Evolutionary conservation across 2,329 filamentous ascomycete genomes (phyloP).

Genomic region (Tolypocladium cylindrosporum): DNA sequence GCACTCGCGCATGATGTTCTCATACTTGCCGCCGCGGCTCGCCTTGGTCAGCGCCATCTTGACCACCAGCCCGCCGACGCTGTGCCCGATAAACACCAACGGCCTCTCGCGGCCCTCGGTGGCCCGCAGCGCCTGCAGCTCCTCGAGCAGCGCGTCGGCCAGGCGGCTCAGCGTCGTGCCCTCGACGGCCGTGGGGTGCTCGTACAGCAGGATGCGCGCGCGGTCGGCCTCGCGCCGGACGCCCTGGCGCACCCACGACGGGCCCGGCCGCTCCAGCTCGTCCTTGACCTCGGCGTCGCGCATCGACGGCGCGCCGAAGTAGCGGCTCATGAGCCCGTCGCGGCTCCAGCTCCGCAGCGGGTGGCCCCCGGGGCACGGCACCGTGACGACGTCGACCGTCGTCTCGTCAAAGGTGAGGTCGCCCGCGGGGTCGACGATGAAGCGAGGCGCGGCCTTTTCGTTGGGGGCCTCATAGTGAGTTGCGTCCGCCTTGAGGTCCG

Average conservation of each 20-base stretch:
- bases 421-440: slow-evolving; percentile 24
- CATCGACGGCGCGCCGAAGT: slow-evolving; percentile 32
- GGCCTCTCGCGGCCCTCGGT: slow-evolving; percentile 32
- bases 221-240: slow-evolving; percentile 35
- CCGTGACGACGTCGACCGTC: slow-evolving; percentile 40
- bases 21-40: slow-evolving; percentile 24
- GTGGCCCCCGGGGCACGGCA: slow-evolving; percentile 44
- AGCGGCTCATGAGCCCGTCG: slow-evolving; percentile 36
- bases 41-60: slow-evolving; percentile 46
- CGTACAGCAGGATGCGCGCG: slow-evolving; percentile 41
- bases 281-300: slow-evolving; percentile 21
- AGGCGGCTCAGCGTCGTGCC: slow-evolving; percentile 32
- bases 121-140: slow-evolving; percentile 25
- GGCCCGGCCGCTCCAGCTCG: slow-evolving; percentile 13
- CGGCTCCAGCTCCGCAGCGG: slow-evolving; percentile 43
- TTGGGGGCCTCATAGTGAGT: neutral
- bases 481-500: slow-evolving; percentile 1
- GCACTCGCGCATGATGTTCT: slow-evolving; percentile 41
- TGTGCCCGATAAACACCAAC: slow-evolving; percentile 51
- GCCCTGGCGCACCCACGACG: slow-evolving; percentile 44
- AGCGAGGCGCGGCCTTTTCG: slow-evolving; percentile 9
- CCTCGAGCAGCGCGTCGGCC: slow-evolving; percentile 35
- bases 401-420: slow-evolving; percentile 38
- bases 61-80: slow-evolving; percentile 49
- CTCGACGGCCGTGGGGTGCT: slow-evolving; percentile 32